Conservation (phyloP, 352 stramenopile species). For the Phytophthora quininea region DNA sequence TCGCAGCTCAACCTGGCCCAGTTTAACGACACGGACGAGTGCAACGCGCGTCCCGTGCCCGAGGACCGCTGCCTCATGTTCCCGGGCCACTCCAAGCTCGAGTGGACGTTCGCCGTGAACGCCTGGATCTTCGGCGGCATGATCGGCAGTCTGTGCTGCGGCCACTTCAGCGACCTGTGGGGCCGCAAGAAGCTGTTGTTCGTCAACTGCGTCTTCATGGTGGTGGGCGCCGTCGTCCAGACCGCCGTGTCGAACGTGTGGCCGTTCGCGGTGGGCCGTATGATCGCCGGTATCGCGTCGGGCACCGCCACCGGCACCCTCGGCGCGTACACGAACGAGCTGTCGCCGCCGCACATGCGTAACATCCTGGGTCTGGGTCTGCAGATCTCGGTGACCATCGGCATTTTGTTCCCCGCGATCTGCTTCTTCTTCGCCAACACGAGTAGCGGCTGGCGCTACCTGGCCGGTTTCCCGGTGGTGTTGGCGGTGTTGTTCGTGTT, state of each 20-base stretch:
- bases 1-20: constrained; percentile 53
- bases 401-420: constrained; percentile 26
- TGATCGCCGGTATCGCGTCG: constrained; percentile 16
- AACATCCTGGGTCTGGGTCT: constrained; percentile 35
- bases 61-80: constrained; percentile 19
- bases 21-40: constrained; percentile 49
- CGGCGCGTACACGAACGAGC: constrained; percentile 23
- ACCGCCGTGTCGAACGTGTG: constrained; percentile 21
- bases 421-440: constrained; percentile 25
- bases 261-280: constrained; percentile 23
- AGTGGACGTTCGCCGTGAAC: constrained; percentile 29
- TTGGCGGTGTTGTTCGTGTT: constrained; percentile 39
- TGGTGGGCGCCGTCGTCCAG: constrained; percentile 33
- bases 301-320: constrained; percentile 16
- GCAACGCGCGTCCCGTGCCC: constrained; percentile 21
- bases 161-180: constrained; percentile 33
- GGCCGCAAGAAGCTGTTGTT: constrained; percentile 35
- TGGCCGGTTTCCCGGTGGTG: constrained; percentile 39
- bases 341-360: constrained; percentile 19
- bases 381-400: constrained; percentile 30
- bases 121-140: constrained; percentile 60
- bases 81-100: constrained; percentile 17
- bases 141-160: constrained; percentile 47
- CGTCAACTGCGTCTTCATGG: constrained; percentile 40
- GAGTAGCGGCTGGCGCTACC: constrained; percentile 17